Percentiles rank a stretch among this genome's conserved stretches.
Evolutionary conservation across 176 grass and related monocot species (phyloP).

Genomic region (Coix lacrymajobi): DNA sequence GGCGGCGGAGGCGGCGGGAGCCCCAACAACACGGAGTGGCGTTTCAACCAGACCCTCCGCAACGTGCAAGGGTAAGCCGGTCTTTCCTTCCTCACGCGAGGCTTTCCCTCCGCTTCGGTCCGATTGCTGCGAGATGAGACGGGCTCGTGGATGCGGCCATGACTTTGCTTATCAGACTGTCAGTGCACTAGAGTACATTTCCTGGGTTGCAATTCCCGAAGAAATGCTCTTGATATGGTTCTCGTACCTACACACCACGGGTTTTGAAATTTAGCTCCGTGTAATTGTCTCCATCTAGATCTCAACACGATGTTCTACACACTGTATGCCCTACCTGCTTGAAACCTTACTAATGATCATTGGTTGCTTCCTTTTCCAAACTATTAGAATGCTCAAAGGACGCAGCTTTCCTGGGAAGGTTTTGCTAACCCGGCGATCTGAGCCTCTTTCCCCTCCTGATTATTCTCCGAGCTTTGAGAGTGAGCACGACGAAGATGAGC

Average conservation of each 20-base stretch:
- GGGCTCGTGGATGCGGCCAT: not conserved
- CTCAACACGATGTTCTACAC: not conserved
- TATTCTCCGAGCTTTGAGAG: slow-evolving; percentile 46
- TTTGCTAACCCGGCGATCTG: slow-evolving; percentile 62
- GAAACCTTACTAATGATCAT: not conserved
- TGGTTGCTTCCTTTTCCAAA: not conserved
- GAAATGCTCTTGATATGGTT: not conserved
- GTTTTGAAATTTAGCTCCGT: not conserved
- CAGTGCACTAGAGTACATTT: not conserved
- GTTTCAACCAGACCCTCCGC: slow-evolving; percentile 90
- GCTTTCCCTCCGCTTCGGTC: not conserved
- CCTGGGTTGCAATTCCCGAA: not conserved
- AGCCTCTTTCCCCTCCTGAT: slow-evolving; percentile 55
- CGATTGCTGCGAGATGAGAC: not conserved
- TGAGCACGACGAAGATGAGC: slow-evolving; percentile 52
- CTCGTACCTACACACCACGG: not conserved
- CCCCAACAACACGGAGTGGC: slow-evolving; percentile 83
- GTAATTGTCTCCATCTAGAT: not conserved
- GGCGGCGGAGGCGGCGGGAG: slow-evolving; percentile 26
- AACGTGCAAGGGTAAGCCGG: slow-evolving; percentile 78
- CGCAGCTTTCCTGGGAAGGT: slow-evolving; percentile 92
- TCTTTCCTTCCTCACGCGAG: not conserved
- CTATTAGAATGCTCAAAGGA: slow-evolving; percentile 77
- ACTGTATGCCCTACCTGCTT: not conserved
- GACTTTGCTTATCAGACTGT: not conserved